Conservation (phyloP, 2,329 filamentous ascomycete species). For the Tolypocladium sp. region DNA sequence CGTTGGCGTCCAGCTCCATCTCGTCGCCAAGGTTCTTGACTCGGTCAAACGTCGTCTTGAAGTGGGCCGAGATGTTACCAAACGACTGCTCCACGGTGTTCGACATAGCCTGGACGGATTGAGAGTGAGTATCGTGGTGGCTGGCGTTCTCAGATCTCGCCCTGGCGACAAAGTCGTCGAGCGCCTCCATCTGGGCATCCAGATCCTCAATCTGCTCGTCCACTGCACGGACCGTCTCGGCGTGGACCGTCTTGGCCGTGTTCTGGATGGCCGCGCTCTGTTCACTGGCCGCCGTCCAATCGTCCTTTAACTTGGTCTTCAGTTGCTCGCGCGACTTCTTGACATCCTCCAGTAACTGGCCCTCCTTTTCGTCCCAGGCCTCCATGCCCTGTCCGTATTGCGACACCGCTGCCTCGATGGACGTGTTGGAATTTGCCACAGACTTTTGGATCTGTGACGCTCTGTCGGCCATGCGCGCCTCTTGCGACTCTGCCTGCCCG, state of each 20-base stretch:
- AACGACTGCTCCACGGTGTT: slow-evolving; percentile 66
- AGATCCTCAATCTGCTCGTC: slow-evolving; percentile 83
- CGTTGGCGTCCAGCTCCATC: slow-evolving; percentile 50
- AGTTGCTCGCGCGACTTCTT: slow-evolving; percentile 65
- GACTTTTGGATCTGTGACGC: slow-evolving; percentile 54
- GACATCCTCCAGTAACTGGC: slow-evolving; percentile 60
- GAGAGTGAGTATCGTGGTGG: slow-evolving; percentile 61
- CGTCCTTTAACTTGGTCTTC: slow-evolving; percentile 74
- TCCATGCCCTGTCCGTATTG: slow-evolving; percentile 66
- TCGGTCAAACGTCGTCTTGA: slow-evolving; percentile 58
- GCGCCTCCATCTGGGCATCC: slow-evolving; percentile 75
- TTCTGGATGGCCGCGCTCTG: slow-evolving; percentile 77
- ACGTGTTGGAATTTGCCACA: slow-evolving; percentile 52
- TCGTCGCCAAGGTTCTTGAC: slow-evolving; percentile 61
- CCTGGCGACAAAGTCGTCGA: slow-evolving; percentile 83
- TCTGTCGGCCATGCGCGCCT: slow-evolving; percentile 57
- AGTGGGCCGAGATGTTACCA: slow-evolving; percentile 58
- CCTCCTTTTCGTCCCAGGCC: slow-evolving; percentile 61
- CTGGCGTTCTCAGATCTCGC: slow-evolving; percentile 72
- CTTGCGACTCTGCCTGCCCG: slow-evolving; percentile 63
- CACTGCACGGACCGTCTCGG: slow-evolving; percentile 82
- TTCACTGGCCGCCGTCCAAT: slow-evolving; percentile 73
- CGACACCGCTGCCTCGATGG: slow-evolving; percentile 55
- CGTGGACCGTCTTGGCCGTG: slow-evolving; percentile 79
- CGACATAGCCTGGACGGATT: slow-evolving; percentile 58